These are phyloP conservation scores for Pichia membranifaciens DNA, from an alignment of 805 yeast genomes.

Conservation along the genomic window DNA sequence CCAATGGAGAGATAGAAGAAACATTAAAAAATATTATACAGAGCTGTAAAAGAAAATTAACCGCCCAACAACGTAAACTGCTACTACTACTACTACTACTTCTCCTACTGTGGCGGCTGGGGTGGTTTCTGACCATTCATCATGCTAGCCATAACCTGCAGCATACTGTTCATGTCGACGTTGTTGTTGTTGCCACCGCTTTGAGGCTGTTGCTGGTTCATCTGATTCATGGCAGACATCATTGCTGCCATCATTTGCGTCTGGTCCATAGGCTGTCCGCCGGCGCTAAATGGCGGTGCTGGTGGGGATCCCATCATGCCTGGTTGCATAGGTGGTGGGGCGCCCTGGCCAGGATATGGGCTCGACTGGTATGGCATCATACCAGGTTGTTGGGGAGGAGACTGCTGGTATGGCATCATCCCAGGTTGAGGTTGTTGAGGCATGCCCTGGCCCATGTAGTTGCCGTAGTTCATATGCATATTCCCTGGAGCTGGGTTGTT, in stretches of 20 bases:
- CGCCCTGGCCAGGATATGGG: slow-evolving; percentile 7
- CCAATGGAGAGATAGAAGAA: not conserved
- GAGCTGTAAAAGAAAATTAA: not conserved
- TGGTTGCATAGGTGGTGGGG: slow-evolving; percentile 7
- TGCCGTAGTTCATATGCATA: slow-evolving; percentile 17
- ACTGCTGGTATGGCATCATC: slow-evolving; percentile 9
- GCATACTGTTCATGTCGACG: slow-evolving; percentile 32
- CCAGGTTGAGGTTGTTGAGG: slow-evolving; percentile 7
- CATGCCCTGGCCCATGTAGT: slow-evolving; percentile 9
- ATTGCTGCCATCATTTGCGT: slow-evolving; percentile 28
- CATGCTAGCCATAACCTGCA: slow-evolving; percentile 33
- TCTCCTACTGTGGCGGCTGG: slow-evolving; percentile 4
- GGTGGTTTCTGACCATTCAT: slow-evolving; percentile 27
- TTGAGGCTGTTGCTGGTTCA: slow-evolving; percentile 16
- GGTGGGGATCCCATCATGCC: slow-evolving; percentile 8
- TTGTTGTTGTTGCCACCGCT: slow-evolving; percentile 16
- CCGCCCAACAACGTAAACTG: not conserved
- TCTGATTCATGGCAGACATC: slow-evolving; percentile 31
- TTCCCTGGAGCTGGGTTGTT: too few species aligned
- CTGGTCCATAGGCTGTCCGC: slow-evolving; percentile 21
- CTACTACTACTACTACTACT: too few species aligned
- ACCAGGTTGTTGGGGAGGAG: slow-evolving; percentile 11
- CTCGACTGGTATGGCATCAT: slow-evolving; percentile 8
- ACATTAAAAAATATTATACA: not conserved
- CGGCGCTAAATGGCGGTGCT: slow-evolving; percentile 9